A percentile compares a stretch with the other conserved stretches of the same genome.
Conservation (phyloP, 495 filamentous ascomycete species). For the Hamigera avellanea region DNA sequence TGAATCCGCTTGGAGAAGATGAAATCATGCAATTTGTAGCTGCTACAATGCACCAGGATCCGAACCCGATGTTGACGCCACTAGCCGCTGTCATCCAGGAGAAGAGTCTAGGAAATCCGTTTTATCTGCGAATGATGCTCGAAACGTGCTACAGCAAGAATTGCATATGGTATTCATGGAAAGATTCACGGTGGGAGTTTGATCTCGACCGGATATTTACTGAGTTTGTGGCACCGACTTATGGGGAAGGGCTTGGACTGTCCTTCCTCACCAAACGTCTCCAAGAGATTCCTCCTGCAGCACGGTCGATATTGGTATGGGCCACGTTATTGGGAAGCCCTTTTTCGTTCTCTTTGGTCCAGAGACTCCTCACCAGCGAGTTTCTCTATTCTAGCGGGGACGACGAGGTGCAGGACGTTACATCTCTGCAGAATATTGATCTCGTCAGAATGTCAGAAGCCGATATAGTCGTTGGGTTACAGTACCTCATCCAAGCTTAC, state of each 20-base stretch:
- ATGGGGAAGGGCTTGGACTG: conserved; percentile 66
- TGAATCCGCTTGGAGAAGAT: conserved; percentile 58
- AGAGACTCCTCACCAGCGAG: conserved; percentile 59
- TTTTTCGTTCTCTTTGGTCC: conserved; percentile 73
- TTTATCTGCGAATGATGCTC: conserved; percentile 86
- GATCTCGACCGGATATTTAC: conserved; percentile 73
- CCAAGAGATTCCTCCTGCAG: conserved; percentile 57
- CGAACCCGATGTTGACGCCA: conserved; percentile 25
- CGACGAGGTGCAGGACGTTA: conserved; percentile 22
- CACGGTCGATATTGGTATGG: conserved; percentile 77
- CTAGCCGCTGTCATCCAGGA: conserved; percentile 64
- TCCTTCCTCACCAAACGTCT: conserved; percentile 69
- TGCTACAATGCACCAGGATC: conserved; percentile 48
- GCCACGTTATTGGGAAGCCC: conserved; percentile 64
- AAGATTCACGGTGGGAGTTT: conserved; percentile 66
- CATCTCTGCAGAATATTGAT: conserved; percentile 19
- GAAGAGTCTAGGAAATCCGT: conserved; percentile 72
- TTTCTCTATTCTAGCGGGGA: conserved; percentile 41
- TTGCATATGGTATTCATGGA: conserved; percentile 84
- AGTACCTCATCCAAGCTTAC: conserved; percentile 64
- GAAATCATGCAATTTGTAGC: conserved; percentile 69
- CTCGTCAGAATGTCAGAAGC: conserved; percentile 25
- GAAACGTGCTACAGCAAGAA: conserved; percentile 73
- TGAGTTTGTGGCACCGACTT: conserved; percentile 63
- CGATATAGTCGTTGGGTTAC: conserved; percentile 62